Evolutionary conservation across 768 basidiomycete genomes (phyloP).

Genomic region (Naematelia encephala): DNA sequence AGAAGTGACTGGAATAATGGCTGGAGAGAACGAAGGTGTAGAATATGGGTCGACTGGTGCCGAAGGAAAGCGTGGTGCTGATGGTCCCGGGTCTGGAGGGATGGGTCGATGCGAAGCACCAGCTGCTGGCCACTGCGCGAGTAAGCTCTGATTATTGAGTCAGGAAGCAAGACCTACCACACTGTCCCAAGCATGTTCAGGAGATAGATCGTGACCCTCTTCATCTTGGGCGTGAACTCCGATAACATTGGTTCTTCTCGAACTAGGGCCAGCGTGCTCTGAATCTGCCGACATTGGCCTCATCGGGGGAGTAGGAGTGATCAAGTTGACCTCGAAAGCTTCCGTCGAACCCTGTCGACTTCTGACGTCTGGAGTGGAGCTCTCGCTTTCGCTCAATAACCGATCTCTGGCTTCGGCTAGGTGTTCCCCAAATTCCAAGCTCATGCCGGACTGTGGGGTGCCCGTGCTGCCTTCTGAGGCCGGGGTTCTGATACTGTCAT

Average conservation of each 20-base stretch:
- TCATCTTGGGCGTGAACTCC: constrained; percentile 10
- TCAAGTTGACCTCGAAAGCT: constrained; percentile 19
- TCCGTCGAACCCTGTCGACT: constrained; percentile 8
- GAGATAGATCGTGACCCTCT: constrained; percentile 3
- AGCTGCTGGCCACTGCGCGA: constrained; percentile 32
- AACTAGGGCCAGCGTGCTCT: not conserved
- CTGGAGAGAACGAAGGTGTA: constrained; percentile 41
- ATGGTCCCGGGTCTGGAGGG: constrained; percentile 17
- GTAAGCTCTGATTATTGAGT: not conserved
- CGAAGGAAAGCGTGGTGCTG: constrained; percentile 19
- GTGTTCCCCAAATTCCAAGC: constrained; percentile 31
- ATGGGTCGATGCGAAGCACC: constrained; percentile 10
- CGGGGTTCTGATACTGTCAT: not conserved
- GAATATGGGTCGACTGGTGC: constrained; percentile 39
- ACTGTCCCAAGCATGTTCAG: constrained; percentile 42
- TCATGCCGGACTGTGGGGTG: not conserved
- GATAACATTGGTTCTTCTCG: constrained; percentile 5
- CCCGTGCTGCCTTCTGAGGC: constrained; percentile 2
- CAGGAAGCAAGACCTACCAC: constrained; percentile 25
- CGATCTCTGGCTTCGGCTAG: constrained; percentile 33
- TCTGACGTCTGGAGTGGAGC: constrained; percentile 3
- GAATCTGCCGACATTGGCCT: not conserved
- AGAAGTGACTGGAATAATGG: constrained; percentile 18
- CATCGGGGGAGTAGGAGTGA: constrained; percentile 34
- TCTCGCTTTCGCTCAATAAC: constrained; percentile 17